A percentile compares a stretch with the other conserved stretches of the same genome.
These are phyloP conservation scores for Parasitella parasitica DNA, from an alignment of 371 early-diverging fungal genomes.

Conservation along the genomic window DNA sequence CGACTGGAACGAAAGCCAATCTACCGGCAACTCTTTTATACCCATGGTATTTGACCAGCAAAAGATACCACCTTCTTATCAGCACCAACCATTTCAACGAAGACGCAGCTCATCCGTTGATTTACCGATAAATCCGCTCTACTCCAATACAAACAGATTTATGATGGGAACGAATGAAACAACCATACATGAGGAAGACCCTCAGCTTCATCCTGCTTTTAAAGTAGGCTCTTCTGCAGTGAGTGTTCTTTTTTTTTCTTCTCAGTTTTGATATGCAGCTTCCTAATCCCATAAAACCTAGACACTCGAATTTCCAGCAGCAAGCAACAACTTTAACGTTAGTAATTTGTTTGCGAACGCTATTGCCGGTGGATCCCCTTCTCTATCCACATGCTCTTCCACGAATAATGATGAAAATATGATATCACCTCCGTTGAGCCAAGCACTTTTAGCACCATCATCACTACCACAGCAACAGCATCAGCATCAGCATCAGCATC, in stretches of 20 bases:
- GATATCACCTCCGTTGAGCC: conserved; percentile 2
- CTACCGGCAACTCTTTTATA: conserved; percentile 2
- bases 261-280: background rate
- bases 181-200: conserved; percentile 23
- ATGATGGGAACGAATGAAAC: conserved; percentile 4
- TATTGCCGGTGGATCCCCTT: background rate
- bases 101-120: conserved; percentile 34
- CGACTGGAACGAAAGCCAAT: conserved; percentile 17
- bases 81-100: conserved; percentile 25
- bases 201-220: background rate
- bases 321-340: background rate
- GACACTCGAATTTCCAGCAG: conserved; percentile 12
- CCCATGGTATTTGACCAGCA: conserved; percentile 15
- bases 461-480: background rate
- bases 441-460: background rate
- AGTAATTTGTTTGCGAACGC: background rate
- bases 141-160: conserved; percentile 14
- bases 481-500: background rate
- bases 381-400: conserved; percentile 1
- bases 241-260: background rate
- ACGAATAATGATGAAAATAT: conserved; percentile 4
- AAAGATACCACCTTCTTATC: conserved; percentile 12
- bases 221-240: conserved; percentile 15
- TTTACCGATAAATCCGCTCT: conserved; percentile 28
- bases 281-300: background rate